Evolutionary conservation across 208 protist genomes (phyloP).

Genomic region (Leptomonas pyrrhocoris): DNA sequence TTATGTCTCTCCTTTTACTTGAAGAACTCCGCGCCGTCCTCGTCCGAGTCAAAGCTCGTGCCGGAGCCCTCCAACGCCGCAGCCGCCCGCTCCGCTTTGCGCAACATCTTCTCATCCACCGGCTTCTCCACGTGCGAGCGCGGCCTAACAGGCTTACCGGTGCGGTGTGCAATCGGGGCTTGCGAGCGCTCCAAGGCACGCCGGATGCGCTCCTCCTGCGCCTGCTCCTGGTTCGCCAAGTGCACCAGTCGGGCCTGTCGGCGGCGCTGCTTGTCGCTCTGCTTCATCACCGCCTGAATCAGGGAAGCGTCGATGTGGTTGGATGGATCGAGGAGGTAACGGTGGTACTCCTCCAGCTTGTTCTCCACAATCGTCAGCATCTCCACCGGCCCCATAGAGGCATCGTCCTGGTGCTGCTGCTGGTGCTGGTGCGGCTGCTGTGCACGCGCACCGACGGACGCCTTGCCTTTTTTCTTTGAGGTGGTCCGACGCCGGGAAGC

Average conservation of each 20-base stretch:
- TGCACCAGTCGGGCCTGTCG: constrained; percentile 70
- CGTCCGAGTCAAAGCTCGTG: constrained; percentile 34
- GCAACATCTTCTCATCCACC: constrained; percentile 35
- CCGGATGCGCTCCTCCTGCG: constrained; percentile 79
- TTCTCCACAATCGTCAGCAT: constrained; percentile 94
- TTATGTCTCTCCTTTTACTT: constrained; percentile 21
- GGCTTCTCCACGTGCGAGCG: constrained; percentile 67
- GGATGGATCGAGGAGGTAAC: constrained; percentile 65
- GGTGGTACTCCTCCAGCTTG: constrained; percentile 91
- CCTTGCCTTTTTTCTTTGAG: neutral
- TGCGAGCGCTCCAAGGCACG: constrained; percentile 80
- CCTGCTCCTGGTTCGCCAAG: constrained; percentile 71
- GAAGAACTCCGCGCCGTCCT: constrained; percentile 61
- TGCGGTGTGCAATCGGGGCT: constrained; percentile 70
- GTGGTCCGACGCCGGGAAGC: neutral
- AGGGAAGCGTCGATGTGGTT: constrained; percentile 73
- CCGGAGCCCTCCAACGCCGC: constrained; percentile 44
- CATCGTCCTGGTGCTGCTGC: constrained; percentile 27
- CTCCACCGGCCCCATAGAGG: constrained; percentile 87
- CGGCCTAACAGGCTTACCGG: constrained; percentile 84
- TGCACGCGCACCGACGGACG: neutral
- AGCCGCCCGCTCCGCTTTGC: constrained; percentile 31
- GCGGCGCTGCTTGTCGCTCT: constrained; percentile 86
- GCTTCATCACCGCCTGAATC: constrained; percentile 80
- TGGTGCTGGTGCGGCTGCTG: constrained; percentile 9